Evolutionary conservation across 345 rosid species (phyloP).

Genomic region (Pelargonium nanum): DNA sequence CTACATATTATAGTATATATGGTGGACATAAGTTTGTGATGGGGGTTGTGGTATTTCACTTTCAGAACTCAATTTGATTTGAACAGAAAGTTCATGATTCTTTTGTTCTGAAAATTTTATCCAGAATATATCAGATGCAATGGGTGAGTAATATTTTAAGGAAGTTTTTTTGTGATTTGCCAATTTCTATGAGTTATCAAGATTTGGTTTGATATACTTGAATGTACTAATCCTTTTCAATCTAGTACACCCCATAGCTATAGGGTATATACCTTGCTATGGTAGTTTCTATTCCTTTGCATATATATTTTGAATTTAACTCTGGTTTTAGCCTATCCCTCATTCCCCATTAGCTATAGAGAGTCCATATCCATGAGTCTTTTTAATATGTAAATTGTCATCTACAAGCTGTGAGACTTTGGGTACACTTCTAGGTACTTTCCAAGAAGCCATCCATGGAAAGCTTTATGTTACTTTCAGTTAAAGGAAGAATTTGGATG

Average conservation of each 20-base stretch:
- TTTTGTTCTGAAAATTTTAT: constrained; percentile 4
- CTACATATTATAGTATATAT: too few species aligned
- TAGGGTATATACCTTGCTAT: constrained; percentile 20
- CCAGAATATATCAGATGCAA: constrained; percentile 1
- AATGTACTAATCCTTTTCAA: constrained; percentile 17
- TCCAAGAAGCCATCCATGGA: too few species aligned
- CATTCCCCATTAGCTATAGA: too few species aligned
- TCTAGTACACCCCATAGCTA: constrained; percentile 6
- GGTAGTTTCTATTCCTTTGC: neutral
- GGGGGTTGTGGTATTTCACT: too few species aligned
- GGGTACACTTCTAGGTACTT: too few species aligned
- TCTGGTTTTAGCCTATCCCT: too few species aligned
- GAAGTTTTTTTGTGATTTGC: constrained; percentile 9
- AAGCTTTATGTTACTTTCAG: too few species aligned
- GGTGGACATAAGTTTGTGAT: too few species aligned
- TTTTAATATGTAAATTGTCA: too few species aligned
- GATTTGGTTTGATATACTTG: constrained; percentile 25
- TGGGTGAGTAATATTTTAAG: neutral
- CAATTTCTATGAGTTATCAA: constrained; percentile 12
- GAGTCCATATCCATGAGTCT: too few species aligned
- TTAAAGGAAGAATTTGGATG: neutral
- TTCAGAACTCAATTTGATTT: neutral
- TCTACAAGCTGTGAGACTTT: too few species aligned
- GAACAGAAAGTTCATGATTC: constrained; percentile 16
- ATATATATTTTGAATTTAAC: neutral